A percentile compares a stretch with the other conserved stretches of the same genome.
phyloP scores from a whole-genome alignment of 1,284 basidiomycete genomes.

The Hypsizygus ulmarius region DNA sequence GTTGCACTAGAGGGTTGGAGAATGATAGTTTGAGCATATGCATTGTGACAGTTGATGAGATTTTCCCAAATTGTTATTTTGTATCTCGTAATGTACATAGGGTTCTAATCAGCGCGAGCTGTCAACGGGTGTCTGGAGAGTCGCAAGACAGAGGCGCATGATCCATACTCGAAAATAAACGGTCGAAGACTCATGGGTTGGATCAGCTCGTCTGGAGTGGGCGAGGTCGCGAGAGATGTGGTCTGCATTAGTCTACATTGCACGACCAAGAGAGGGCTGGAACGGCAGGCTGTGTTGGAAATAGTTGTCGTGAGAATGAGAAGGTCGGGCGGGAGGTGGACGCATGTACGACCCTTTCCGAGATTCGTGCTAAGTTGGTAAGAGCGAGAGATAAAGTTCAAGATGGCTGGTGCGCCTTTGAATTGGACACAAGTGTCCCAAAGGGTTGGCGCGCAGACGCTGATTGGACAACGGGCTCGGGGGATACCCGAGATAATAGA shows the following conservation, averaged over 20 bases:
- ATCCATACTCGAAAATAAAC: slow-evolving; percentile 6
- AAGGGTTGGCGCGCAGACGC: slow-evolving; percentile 3
- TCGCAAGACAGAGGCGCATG: slow-evolving; percentile 18
- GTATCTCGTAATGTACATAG: not conserved
- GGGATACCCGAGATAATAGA: slow-evolving; percentile 11
- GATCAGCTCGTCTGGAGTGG: no score
- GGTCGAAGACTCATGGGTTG: no score
- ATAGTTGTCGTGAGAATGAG: not conserved
- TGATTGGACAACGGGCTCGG: slow-evolving; percentile 1
- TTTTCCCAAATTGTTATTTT: slow-evolving; percentile 1
- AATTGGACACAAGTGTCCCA: slow-evolving; percentile 11
- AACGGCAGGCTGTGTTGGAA: not conserved
- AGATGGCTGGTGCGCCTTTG: slow-evolving; percentile 24
- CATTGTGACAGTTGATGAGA: slow-evolving; percentile 15
- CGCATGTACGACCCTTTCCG: no score
- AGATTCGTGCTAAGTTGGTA: slow-evolving; percentile 27
- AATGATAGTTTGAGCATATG: slow-evolving; percentile 10
- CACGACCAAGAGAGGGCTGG: not conserved
- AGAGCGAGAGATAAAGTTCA: slow-evolving; percentile 35
- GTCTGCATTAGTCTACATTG: no score
- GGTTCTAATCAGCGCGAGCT: slow-evolving; percentile 2
- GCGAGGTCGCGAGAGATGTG: no score
- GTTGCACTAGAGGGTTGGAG: slow-evolving; percentile 36
- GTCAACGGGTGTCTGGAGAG: slow-evolving; percentile 3
- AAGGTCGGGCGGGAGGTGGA: no score